These are phyloP conservation scores for Ammopiptanthus mongolicus DNA, from an alignment of 306 rosid genomes.

Conservation along the genomic window DNA sequence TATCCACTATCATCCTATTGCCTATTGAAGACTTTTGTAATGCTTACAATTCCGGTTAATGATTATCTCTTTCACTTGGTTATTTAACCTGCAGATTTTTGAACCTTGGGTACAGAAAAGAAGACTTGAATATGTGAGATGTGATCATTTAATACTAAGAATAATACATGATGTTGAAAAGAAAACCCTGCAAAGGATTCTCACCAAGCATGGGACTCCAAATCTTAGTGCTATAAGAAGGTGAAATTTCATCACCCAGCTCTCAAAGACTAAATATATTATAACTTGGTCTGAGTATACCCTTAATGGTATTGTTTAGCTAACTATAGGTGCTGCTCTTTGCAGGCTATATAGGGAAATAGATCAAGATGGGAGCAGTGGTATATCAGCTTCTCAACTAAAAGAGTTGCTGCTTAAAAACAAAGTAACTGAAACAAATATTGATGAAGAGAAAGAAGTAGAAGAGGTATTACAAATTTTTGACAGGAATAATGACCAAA, in stretches of 20 bases:
- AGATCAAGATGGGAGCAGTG: conserved; percentile 35
- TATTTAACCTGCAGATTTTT: conserved; percentile 23
- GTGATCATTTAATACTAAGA: conserved; percentile 18
- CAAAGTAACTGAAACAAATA: conserved; percentile 18
- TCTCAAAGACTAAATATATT: not conserved
- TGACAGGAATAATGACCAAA: conserved; percentile 28
- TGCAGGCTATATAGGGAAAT: conserved; percentile 42
- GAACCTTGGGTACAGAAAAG: conserved; percentile 34
- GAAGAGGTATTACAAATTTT: conserved; percentile 28
- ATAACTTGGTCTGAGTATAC: not conserved
- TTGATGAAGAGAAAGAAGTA: conserved; percentile 26
- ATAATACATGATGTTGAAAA: conserved; percentile 23
- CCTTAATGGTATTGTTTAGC: not conserved
- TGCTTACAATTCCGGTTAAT: not conserved
- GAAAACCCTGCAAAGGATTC: conserved; percentile 27
- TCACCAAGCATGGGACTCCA: conserved; percentile 27
- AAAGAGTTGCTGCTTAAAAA: conserved; percentile 27
- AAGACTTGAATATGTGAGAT: conserved; percentile 33
- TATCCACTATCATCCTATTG: not conserved
- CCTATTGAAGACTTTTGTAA: not conserved
- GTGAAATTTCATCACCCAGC: conserved; percentile 11
- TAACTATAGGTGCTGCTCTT: not conserved
- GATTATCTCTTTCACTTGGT: not conserved
- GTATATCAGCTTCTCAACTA: conserved; percentile 33
- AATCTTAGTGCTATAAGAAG: conserved; percentile 25